A percentile compares a stretch with the other conserved stretches of the same genome.
phyloP scores from a whole-genome alignment of 345 rosid genomes.

The Populus simonii region DNA sequence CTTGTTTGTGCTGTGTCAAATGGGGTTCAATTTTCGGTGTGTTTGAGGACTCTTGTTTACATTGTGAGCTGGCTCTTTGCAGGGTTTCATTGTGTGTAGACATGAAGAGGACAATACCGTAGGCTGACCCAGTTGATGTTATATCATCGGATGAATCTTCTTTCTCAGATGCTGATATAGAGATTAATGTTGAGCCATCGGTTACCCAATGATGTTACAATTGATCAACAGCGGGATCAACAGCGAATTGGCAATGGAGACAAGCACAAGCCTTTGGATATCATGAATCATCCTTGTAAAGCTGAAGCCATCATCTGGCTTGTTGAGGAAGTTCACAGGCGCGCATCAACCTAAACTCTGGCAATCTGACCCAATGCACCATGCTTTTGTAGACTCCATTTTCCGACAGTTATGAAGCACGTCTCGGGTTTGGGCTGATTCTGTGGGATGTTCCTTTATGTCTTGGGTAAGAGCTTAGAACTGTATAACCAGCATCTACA shows the following conservation, averaged over 20 bases:
- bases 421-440: not conserved
- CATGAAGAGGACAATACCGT: slow-evolving; percentile 54
- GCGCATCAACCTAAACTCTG: slow-evolving; percentile 65
- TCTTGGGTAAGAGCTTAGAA: not conserved
- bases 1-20: too few relatives aligned
- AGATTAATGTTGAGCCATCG: slow-evolving; percentile 24
- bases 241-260: slow-evolving; percentile 49
- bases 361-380: slow-evolving; percentile 57
- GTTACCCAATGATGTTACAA: slow-evolving; percentile 2
- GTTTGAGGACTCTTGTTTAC: not conserved
- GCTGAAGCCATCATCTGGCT: slow-evolving; percentile 92
- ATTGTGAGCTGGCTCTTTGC: not conserved
- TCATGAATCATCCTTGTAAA: slow-evolving; percentile 65
- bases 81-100: slow-evolving; percentile 9
- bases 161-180: slow-evolving; percentile 46
- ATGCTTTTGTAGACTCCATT: slow-evolving; percentile 54
- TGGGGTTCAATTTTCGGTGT: too few relatives aligned
- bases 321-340: slow-evolving; percentile 70
- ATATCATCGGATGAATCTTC: slow-evolving; percentile 56
- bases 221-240: slow-evolving; percentile 61
- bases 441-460: not conserved
- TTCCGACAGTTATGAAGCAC: slow-evolving; percentile 32
- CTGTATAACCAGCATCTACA: not conserved
- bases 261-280: slow-evolving; percentile 53
- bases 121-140: slow-evolving; percentile 49